phyloP scores from a whole-genome alignment of 768 basidiomycete species.

The Boletus pseudo-olivaceus region DNA sequence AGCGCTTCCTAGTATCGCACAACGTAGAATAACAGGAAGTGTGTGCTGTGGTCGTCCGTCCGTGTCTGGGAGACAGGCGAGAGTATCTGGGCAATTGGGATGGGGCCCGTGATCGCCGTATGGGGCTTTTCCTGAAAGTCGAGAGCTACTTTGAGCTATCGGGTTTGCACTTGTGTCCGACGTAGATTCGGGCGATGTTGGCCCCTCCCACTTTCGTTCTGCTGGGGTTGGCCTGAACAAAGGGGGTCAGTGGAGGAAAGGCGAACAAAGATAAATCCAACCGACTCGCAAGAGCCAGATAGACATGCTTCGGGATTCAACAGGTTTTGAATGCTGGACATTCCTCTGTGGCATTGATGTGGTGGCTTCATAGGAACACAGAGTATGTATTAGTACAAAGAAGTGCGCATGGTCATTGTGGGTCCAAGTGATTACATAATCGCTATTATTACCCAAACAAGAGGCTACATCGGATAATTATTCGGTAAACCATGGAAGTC shows the following conservation, averaged over 20 bases:
- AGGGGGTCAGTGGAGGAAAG: constrained; percentile 19
- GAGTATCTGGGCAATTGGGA: constrained; percentile 72
- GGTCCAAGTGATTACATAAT: constrained; percentile 34
- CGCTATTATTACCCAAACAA: neutral
- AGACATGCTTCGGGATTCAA: constrained; percentile 51
- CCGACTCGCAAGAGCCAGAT: constrained; percentile 42
- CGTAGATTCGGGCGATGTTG: constrained; percentile 33
- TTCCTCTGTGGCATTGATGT: constrained; percentile 30
- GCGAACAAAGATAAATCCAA: constrained; percentile 8
- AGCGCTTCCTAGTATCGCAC: constrained; percentile 76
- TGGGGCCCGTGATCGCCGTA: constrained; percentile 56
- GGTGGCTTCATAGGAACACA: constrained; percentile 11
- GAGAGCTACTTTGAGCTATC: constrained; percentile 20
- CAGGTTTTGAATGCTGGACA: constrained; percentile 56
- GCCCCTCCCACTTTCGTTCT: constrained; percentile 25
- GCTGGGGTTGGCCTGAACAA: constrained; percentile 27
- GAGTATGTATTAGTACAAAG: neutral
- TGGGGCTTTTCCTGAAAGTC: constrained; percentile 22
- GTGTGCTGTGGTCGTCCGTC: constrained; percentile 79
- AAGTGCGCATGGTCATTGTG: constrained; percentile 25
- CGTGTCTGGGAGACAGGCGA: constrained; percentile 76
- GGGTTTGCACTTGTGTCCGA: constrained; percentile 33
- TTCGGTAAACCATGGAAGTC: constrained; percentile 16
- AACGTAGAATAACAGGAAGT: constrained; percentile 79
- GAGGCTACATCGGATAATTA: constrained; percentile 21